A percentile compares a stretch with the other conserved stretches of the same genome.
phyloP scores from a whole-genome alignment of 2,329 filamentous ascomycete species.

The Hymenoscyphus albidus region DNA sequence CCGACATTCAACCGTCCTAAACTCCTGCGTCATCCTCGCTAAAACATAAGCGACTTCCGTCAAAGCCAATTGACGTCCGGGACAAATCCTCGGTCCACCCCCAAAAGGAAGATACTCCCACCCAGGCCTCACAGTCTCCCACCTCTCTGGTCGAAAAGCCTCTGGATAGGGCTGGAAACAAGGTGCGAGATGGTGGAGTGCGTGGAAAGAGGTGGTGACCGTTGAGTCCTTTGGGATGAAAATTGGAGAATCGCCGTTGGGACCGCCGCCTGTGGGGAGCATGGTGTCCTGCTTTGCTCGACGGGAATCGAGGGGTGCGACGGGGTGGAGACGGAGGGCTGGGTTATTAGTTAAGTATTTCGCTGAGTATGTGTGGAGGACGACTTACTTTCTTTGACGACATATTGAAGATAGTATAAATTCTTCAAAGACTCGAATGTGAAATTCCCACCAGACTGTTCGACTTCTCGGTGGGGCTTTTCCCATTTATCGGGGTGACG shows the following conservation, averaged over 20 bases:
- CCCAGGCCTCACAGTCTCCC: neutral
- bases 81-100: conserved; percentile 1
- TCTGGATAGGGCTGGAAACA: neutral
- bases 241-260: neutral
- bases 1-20: conserved; percentile 40
- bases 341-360: neutral
- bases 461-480: conserved; percentile 11
- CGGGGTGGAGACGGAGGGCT: neutral
- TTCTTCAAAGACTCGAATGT: neutral
- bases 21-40: neutral
- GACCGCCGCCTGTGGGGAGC: neutral
- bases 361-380: neutral
- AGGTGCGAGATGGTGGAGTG: neutral
- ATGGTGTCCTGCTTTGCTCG: neutral
- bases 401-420: neutral
- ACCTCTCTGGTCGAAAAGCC: neutral
- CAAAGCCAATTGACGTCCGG: neutral
- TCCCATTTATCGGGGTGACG: conserved; percentile 10
- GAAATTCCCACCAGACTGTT: neutral
- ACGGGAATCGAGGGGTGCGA: neutral
- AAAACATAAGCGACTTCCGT: neutral
- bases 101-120: conserved; percentile 1
- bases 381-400: neutral
- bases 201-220: neutral
- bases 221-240: neutral